phyloP scores from a whole-genome alignment of 805 yeast genomes.

The Yarrowia alimentaria region DNA sequence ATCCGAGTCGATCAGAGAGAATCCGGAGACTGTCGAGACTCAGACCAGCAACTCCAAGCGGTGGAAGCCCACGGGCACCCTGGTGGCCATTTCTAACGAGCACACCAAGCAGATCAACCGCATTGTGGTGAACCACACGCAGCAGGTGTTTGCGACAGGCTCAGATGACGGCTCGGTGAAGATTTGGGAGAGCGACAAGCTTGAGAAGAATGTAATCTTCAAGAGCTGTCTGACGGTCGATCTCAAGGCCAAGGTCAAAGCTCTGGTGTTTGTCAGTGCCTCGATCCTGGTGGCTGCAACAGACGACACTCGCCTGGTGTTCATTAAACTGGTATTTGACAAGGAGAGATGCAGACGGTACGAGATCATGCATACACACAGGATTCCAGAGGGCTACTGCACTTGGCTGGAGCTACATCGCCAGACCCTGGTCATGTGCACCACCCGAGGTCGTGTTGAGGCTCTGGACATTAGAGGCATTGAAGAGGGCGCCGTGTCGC shows the following conservation, averaged over 20 bases:
- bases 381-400: conserved; percentile 10
- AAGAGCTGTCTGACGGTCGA: conserved; percentile 36
- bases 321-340: conserved; percentile 24
- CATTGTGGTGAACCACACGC: conserved; percentile 58
- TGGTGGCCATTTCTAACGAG: conserved; percentile 64
- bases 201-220: conserved; percentile 57
- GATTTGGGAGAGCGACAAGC: conserved; percentile 71
- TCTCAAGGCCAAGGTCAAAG: conserved; percentile 34
- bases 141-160: conserved; percentile 69
- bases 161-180: conserved; percentile 70
- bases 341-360: conserved; percentile 39
- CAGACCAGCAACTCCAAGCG: conserved; percentile 18
- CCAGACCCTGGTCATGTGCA: conserved; percentile 24
- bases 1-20: conserved; percentile 8
- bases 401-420: conserved; percentile 22
- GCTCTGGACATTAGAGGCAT: conserved; percentile 28
- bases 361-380: conserved; percentile 42
- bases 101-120: conserved; percentile 60
- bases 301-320: neutral
- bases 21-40: conserved; percentile 18
- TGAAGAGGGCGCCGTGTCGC: conserved; percentile 46
- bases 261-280: conserved; percentile 36
- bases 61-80: conserved; percentile 49
- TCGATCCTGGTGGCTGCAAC: conserved; percentile 32
- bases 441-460: conserved; percentile 15